phyloP scores from a whole-genome alignment of 2,329 filamentous ascomycete species.

The Thielaviopsis punctulata region DNA sequence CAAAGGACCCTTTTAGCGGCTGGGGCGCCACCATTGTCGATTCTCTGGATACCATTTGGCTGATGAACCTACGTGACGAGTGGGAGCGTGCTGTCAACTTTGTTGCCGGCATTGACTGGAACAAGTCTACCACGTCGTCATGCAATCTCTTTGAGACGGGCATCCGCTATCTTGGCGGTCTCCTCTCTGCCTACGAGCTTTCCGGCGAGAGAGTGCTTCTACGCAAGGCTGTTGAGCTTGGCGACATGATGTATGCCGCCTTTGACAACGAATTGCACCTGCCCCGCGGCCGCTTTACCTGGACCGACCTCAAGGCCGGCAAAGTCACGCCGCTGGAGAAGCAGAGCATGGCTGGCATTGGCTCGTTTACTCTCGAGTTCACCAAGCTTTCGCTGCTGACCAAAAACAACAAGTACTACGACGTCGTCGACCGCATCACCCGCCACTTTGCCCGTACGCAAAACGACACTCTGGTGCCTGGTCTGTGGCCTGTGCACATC shows the following conservation, averaged over 20 bases:
- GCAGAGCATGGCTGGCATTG: slow-evolving; percentile 23
- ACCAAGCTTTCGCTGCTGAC: slow-evolving; percentile 48
- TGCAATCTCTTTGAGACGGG: slow-evolving; percentile 56
- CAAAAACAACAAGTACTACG: slow-evolving; percentile 41
- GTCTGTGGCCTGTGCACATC: slow-evolving; percentile 43
- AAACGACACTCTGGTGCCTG: slow-evolving; percentile 36
- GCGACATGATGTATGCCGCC: slow-evolving; percentile 44
- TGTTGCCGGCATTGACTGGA: slow-evolving; percentile 43
- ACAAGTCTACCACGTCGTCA: slow-evolving; percentile 25
- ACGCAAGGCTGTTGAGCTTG: slow-evolving; percentile 44
- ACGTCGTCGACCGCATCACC: slow-evolving; percentile 40
- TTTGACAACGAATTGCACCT: slow-evolving; percentile 55
- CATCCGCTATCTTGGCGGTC: slow-evolving; percentile 53
- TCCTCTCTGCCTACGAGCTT: slow-evolving; percentile 53
- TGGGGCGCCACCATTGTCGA: slow-evolving; percentile 55
- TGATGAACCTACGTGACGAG: slow-evolving; percentile 48
- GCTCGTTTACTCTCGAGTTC: slow-evolving; percentile 43
- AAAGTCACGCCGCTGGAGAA: slow-evolving; percentile 19
- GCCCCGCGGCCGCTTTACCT: slow-evolving; percentile 35
- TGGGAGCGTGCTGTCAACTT: slow-evolving; percentile 46
- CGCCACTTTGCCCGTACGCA: slow-evolving; percentile 38
- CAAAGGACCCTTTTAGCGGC: slow-evolving; percentile 42
- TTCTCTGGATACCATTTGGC: slow-evolving; percentile 53
- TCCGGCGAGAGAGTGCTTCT: slow-evolving; percentile 39
- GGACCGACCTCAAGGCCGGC: slow-evolving; percentile 21